Evolutionary conservation across 108 stramenopile species (phyloP), one percentile per base, ranked within the genome.

Genomic region (Skeletonema tropicum): DNA sequence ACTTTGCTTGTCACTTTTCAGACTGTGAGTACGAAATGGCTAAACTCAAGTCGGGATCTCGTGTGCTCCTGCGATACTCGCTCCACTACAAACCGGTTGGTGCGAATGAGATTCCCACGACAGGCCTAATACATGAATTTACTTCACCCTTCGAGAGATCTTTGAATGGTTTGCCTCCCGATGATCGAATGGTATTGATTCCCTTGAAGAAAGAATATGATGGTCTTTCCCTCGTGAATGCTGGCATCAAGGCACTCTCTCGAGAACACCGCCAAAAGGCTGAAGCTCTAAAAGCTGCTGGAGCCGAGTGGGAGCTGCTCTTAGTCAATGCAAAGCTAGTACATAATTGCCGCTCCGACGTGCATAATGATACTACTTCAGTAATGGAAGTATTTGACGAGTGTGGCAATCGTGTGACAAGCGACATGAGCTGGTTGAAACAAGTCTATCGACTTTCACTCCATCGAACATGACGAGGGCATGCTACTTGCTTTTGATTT

Each of bases 41-140:
- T 13, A 76, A 63, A 52, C 46, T 76, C 33, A 6, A 31, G 21
- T 29, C 39, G 13, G 75, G 75, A 62, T 71, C 61, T 32, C 75
- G 75, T 46, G 36, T 76, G 15, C 60, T 76, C n/a, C 61, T 76
- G 7, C 17, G 38, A 15, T 76, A 76, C 64, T 71, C 68, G 7
- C 70, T 76, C 15, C 35, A 13, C 61, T 71, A 71, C 17, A 35
- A 21, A 10, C n/a, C n/a, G n/a, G n/a, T n/a, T n/a, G n/a, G n/a
- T n/a, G n/a, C n/a, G n/a, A 21, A 39, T 39, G 2, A 2, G 38
- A 39, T n/a, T 17, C 73, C 63, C 12, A 70, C 70, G 14, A 38
- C 23, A 21, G 21, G 38, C 58, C 8, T 38, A 5, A 12, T 31
- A 19, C 21, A n/a, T 4, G 21, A 23, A 2, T 52, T n/a, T 19